A percentile compares a stretch with the other conserved stretches of the same genome.
These are phyloP conservation scores for Leishmania tarentolae DNA, from an alignment of 208 protist genomes.

Conservation along the genomic window DNA sequence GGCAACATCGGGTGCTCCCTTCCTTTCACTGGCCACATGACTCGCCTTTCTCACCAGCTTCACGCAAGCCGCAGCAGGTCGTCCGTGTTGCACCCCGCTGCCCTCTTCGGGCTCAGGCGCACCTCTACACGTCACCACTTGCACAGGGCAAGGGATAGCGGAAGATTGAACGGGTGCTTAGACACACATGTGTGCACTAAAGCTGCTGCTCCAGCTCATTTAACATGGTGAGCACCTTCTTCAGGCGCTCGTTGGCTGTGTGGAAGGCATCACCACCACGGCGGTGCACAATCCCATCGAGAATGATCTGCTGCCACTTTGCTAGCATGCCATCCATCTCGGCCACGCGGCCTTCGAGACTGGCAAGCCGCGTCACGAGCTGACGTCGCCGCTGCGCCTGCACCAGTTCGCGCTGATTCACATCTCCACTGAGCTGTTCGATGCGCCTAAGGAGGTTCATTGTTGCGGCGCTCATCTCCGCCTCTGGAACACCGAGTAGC, in stretches of 20 bases:
- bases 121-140: background rate
- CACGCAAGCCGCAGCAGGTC: background rate
- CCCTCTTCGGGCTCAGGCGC: background rate
- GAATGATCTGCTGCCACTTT: slow-evolving; percentile 43
- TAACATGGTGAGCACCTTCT: slow-evolving; percentile 61
- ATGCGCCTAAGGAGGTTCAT: slow-evolving; percentile 11
- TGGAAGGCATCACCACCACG: slow-evolving; percentile 47
- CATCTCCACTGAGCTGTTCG: slow-evolving; percentile 6
- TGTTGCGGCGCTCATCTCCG: slow-evolving; percentile 21
- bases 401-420: slow-evolving; percentile 27
- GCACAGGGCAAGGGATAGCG: background rate
- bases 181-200: background rate
- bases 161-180: background rate
- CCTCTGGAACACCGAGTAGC: slow-evolving; percentile 25
- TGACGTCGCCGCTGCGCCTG: slow-evolving; percentile 31
- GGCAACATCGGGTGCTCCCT: background rate
- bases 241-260: slow-evolving; percentile 68
- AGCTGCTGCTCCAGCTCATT: slow-evolving; percentile 47
- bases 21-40: background rate
- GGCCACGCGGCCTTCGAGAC: slow-evolving; percentile 24
- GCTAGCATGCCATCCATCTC: slow-evolving; percentile 20
- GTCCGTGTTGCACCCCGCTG: background rate
- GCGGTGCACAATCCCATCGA: slow-evolving; percentile 73
- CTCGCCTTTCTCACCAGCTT: background rate
- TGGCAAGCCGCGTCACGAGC: slow-evolving; percentile 32